Evolutionary conservation across 306 rosid species (phyloP), one percentile per base, ranked within the genome.

Genomic region (Trifolium pratense): DNA sequence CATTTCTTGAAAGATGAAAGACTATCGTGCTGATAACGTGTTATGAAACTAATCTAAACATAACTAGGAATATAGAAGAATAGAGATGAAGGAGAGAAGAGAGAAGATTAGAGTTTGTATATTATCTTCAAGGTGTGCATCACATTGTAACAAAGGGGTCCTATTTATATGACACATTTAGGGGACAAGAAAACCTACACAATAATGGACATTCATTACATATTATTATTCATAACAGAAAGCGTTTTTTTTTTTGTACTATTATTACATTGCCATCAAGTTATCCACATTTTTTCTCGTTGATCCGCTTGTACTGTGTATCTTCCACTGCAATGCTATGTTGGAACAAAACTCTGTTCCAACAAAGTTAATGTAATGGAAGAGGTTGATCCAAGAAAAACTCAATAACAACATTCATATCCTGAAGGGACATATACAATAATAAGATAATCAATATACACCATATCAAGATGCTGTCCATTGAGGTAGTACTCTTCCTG

Each of bases 401-500:
- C 42, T 52, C 16, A 43, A 72, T 17, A 26, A 16, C 21, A 73
- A 17, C 21, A 73, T 55, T 4, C 6, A 31, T 59, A 49, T 39
- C 39, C 46, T 7, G 31, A 43, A 73, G 66, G 57, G 51, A 56
- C 72, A 59, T 25, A 53, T 23, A 64, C 49, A 49, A 49, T 2
- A 56, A 29, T 39, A 74, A 18, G 55, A 78, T 46, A 46, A 53
- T 70, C 48, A 29, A 21, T 6, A 45, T 43, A 51, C 37, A 64
- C 45, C 61, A 13, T 81, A 68, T 84, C 77, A 83, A 17, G 83
- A 78, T 23, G 45, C 49, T 57, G 89, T 88, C 97, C 93, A 88
- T 37, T 75, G 53, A 25, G 98, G 98, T 65, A 86, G 87, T 70
- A 85, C 92, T 82, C 94, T 80, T 75, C 96, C 91, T 39, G 61